phyloP scores from a whole-genome alignment of 768 basidiomycete species.

The Termitomyces sp. region DNA sequence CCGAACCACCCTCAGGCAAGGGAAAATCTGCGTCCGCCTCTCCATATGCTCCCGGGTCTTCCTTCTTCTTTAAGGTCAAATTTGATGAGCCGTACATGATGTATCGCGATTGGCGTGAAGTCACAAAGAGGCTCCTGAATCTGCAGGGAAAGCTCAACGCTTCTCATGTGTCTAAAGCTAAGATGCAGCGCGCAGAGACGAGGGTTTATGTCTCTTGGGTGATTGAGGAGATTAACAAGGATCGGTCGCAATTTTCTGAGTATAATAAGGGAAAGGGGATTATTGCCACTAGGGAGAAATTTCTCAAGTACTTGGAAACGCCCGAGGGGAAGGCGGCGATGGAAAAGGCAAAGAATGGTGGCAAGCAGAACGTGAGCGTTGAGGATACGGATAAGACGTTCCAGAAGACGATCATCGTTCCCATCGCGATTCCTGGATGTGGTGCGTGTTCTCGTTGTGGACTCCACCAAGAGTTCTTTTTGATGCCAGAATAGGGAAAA shows the following conservation, averaged over 20 bases:
- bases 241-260: constrained; percentile 54
- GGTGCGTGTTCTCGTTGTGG: constrained; percentile 47
- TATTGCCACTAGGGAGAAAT: constrained; percentile 75
- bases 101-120: constrained; percentile 96
- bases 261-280: constrained; percentile 78
- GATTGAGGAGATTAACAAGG: constrained; percentile 60
- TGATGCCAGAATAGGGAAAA: constrained; percentile 63
- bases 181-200: constrained; percentile 76
- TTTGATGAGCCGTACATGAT: constrained; percentile 99
- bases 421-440: constrained; percentile 89
- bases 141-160: constrained; percentile 20
- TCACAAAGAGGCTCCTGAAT: constrained; percentile 72
- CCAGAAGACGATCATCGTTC: constrained; percentile 80
- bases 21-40: constrained; percentile 25
- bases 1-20: constrained; percentile 29
- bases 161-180: constrained; percentile 49
- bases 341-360: constrained; percentile 23
- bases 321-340: constrained; percentile 36
- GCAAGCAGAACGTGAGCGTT: constrained; percentile 26
- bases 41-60: constrained; percentile 74
- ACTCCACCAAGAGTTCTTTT: constrained; percentile 9
- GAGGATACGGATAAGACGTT: constrained; percentile 23
- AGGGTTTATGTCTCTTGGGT: constrained; percentile 81
- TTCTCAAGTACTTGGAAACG: constrained; percentile 60
- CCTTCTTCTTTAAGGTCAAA: constrained; percentile 99